Base-by-base conservation (phyloP, 78 protist species). In the Parvularia atlantis region DNA sequence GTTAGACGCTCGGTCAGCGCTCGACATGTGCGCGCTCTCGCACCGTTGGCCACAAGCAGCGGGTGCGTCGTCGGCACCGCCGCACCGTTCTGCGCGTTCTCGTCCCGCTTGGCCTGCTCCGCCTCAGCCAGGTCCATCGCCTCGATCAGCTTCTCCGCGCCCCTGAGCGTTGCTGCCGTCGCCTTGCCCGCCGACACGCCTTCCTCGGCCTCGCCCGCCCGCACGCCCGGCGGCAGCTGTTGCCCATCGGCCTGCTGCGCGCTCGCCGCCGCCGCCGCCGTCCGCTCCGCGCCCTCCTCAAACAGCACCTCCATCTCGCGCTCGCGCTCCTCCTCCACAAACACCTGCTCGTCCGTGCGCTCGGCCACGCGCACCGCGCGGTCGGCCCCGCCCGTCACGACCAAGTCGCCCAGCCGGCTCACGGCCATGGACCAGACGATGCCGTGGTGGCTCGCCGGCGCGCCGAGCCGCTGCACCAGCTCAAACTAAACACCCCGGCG, bases 261-360 rank as follows among this genome's bases (percentile, higher is more conserved):
- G 9, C 9, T 6, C 2, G 16, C 70, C 4, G 26, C 17, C 44
- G 16, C 65, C 60, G 24, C 22, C 40, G 69, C 35, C 35, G 53
- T 62, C 3, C 9, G 44, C 52, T 73, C 31, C 35, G 6, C 22
- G 37, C 17, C 35, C 7, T 13, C 66, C 13, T 84, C 91, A 40
- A 82, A 56, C 44, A 52, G 62, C 26, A 0, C 61, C 63, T 88
- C 91, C 7, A 73, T 62, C 58, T 60, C 71, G 43, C 44, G 60
- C 60, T 88, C 89, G 1, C 78, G 67, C 75, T 85, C 90, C 43
- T 88, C 93, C 66, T 86, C 85, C 24, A 78, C 10, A 41, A 87
- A 81, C 7, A 93, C 44, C 80, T 86, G 94, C 65, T 89, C 90
- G 26, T 76, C 78, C 19, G 94, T 71, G n/a, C 89, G 83, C 16